These are phyloP conservation scores for Macaranga tanarius DNA, from an alignment of 441 rosid species.

Conservation along the genomic window DNA sequence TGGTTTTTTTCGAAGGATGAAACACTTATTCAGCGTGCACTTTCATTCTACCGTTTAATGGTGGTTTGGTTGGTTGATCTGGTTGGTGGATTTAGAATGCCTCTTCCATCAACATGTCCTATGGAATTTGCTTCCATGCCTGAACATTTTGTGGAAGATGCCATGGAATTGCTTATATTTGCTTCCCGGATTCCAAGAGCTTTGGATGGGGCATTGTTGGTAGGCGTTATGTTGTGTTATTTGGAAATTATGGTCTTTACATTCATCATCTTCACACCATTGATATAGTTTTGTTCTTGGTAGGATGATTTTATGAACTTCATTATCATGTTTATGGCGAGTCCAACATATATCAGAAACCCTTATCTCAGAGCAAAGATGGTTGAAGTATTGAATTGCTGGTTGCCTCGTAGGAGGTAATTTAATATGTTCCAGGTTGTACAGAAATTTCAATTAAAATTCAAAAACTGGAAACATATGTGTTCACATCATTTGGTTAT, in stretches of 20 bases:
- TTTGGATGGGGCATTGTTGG: constrained; percentile 80
- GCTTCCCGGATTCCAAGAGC: constrained; percentile 91
- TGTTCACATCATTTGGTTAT: constrained; percentile 22
- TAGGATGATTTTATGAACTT: constrained; percentile 99
- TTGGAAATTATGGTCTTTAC: neutral
- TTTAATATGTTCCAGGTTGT: constrained; percentile 14
- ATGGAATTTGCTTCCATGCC: constrained; percentile 98
- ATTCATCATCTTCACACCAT: neutral
- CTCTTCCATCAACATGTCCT: constrained; percentile 76
- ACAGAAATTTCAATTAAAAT: neutral
- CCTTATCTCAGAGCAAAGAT: constrained; percentile 98
- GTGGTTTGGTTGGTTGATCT: constrained; percentile 87
- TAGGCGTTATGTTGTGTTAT: constrained; percentile 34
- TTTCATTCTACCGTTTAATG: constrained; percentile 86
- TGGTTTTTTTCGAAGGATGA: constrained; percentile 55
- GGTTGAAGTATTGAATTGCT: constrained; percentile 98
- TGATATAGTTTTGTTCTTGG: constrained; percentile 22
- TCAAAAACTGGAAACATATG: neutral
- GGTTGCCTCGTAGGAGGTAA: constrained; percentile 97
- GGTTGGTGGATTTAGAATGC: constrained; percentile 98
- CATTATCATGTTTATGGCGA: constrained; percentile 97
- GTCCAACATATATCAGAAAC: constrained; percentile 79
- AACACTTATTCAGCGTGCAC: constrained; percentile 72
- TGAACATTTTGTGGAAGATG: constrained; percentile 99
- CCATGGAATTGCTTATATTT: constrained; percentile 90